A percentile compares a stretch with the other conserved stretches of the same genome.
These are phyloP conservation scores for Bryoerythrophyllum caledonicum DNA, from an alignment of 225 moss, liverwort and hornwort genomes.

Conservation along the genomic window DNA sequence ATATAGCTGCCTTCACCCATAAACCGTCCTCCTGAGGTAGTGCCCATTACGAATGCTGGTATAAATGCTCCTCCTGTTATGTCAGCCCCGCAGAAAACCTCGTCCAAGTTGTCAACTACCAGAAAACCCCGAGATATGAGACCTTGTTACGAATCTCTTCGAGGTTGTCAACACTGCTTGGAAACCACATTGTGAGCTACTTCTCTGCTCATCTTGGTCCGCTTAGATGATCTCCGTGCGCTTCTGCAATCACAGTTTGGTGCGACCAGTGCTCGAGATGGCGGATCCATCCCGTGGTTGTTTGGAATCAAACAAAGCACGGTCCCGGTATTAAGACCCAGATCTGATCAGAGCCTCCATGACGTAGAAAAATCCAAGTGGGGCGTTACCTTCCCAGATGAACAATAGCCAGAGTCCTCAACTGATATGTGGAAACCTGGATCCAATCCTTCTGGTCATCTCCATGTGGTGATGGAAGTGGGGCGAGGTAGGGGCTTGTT, in stretches of 20 bases:
- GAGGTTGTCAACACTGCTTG: too few species aligned
- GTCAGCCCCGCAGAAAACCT: neutral
- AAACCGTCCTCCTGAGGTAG: too few species aligned
- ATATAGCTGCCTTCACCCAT: neutral
- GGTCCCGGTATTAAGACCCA: too few species aligned
- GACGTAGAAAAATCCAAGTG: neutral
- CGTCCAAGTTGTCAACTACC: too few species aligned
- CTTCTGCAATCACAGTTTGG: neutral
- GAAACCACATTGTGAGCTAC: neutral
- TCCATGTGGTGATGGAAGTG: conserved; percentile 47
- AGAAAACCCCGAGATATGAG: neutral
- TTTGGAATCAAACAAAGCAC: conserved; percentile 6
- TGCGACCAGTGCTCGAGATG: conserved; percentile 8
- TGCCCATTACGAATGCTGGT: neutral
- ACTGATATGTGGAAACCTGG: neutral
- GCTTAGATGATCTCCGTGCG: neutral
- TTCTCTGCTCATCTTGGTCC: neutral
- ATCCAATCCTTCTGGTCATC: neutral
- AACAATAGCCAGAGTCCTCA: too few species aligned
- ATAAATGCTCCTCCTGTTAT: neutral
- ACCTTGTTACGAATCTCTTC: neutral
- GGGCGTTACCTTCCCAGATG: neutral
- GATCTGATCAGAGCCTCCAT: neutral
- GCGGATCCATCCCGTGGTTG: conserved; percentile 3
- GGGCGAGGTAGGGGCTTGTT: conserved; percentile 25